phyloP scores from a whole-genome alignment of 2,329 filamentous ascomycete species.

The Botryotinia calthae region DNA sequence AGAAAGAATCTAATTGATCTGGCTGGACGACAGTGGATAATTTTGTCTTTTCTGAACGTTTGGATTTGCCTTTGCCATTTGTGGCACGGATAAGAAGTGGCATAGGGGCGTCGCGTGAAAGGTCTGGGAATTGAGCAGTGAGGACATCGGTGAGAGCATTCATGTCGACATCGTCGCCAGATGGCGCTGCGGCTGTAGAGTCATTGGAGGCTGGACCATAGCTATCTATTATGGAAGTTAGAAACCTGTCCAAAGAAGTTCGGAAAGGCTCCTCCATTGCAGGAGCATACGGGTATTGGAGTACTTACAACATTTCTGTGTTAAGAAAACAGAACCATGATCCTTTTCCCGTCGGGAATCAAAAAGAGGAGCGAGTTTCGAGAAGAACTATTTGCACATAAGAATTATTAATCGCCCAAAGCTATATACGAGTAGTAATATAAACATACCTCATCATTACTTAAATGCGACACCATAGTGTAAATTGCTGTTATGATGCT shows the following conservation, averaged over 20 bases:
- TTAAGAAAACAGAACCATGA: slow-evolving; percentile 71
- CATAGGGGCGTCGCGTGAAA: slow-evolving; percentile 56
- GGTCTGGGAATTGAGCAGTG: slow-evolving; percentile 58
- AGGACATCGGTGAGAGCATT: slow-evolving; percentile 13
- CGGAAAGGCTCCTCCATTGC: not conserved
- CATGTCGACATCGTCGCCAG: not conserved
- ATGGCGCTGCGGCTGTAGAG: not conserved
- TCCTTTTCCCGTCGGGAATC: slow-evolving; percentile 49
- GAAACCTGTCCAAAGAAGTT: too few relatives aligned
- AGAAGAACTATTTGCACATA: slow-evolving; percentile 63
- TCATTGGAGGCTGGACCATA: not conserved
- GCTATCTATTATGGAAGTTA: not conserved
- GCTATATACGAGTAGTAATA: not conserved
- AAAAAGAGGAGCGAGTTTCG: slow-evolving; percentile 18
- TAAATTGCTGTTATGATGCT: slow-evolving; percentile 12
- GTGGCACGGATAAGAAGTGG: slow-evolving; percentile 68
- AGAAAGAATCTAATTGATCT: slow-evolving; percentile 76
- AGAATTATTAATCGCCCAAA: not conserved
- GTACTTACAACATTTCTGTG: slow-evolving; percentile 69
- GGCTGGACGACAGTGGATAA: slow-evolving; percentile 80
- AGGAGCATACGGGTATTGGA: not conserved
- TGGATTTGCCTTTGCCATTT: slow-evolving; percentile 1
- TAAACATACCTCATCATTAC: slow-evolving; percentile 56
- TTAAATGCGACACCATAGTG: slow-evolving; percentile 48
- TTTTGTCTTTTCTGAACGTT: slow-evolving; percentile 55